Conservation (phyloP, 352 stramenopile species). For the Phytophthora citricola region DNA sequence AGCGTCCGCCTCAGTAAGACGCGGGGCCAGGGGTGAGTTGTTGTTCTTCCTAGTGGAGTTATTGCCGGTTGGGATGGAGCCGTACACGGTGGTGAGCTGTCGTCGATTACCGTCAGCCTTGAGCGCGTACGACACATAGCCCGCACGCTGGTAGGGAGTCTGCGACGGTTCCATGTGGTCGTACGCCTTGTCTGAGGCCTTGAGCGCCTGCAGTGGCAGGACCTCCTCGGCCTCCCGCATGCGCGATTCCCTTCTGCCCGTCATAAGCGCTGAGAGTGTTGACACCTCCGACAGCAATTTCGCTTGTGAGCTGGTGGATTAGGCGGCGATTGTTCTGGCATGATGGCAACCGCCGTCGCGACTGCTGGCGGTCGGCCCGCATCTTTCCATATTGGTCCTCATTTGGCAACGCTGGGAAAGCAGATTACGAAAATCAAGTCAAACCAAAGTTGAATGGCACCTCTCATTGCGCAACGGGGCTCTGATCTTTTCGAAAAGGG, state of each 20-base stretch:
- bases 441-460: not conserved
- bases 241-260: constrained; percentile 27
- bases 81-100: constrained; percentile 42
- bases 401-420: constrained; percentile 12
- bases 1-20: constrained; percentile 23
- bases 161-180: constrained; percentile 5
- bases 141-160: constrained; percentile 34
- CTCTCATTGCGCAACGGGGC: constrained; percentile 10
- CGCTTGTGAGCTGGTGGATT: constrained; percentile 25
- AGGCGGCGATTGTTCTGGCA: constrained; percentile 6
- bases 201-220: constrained; percentile 25
- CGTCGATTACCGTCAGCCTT: constrained; percentile 22
- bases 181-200: constrained; percentile 6
- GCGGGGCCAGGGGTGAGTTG: constrained; percentile 12
- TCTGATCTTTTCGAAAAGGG: constrained; percentile 21
- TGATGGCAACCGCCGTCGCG: constrained; percentile 20
- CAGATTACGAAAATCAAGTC: not conserved
- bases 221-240: constrained; percentile 40
- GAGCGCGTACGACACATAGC: constrained; percentile 44
- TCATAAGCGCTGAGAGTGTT: constrained; percentile 17
- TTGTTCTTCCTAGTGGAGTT: constrained; percentile 11
- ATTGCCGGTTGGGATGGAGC: constrained; percentile 37
- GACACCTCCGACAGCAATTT: constrained; percentile 22
- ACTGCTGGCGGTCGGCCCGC: constrained; percentile 29
- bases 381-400: constrained; percentile 31